phyloP scores from a whole-genome alignment of 176 grass and related monocot species.

The Miscanthus lutarioriparius region DNA sequence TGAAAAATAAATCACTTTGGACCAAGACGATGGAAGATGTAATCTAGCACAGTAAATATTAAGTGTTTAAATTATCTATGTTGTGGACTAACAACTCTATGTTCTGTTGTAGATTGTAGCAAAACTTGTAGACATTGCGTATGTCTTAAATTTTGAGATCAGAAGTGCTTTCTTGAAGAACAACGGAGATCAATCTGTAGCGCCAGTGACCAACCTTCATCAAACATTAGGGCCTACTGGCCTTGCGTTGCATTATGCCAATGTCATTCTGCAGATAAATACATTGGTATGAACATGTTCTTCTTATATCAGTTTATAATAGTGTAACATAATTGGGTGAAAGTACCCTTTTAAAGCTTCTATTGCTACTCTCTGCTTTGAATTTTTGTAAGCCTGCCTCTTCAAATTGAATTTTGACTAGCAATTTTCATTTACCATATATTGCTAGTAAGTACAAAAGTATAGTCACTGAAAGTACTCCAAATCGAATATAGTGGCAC shows the following conservation, averaged over 20 bases:
- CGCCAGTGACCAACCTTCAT: slow-evolving; percentile 1
- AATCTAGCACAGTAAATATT: neutral
- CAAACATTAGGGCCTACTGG: slow-evolving; percentile 45
- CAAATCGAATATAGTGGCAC: too few relatives aligned
- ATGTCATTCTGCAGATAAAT: slow-evolving; percentile 55
- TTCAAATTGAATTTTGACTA: too few relatives aligned
- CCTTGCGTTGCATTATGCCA: slow-evolving; percentile 64
- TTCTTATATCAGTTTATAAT: too few relatives aligned
- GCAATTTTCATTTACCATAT: too few relatives aligned
- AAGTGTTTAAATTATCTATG: neutral
- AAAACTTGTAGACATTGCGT: slow-evolving; percentile 53
- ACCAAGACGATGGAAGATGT: slow-evolving; percentile 66
- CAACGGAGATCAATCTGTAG: slow-evolving; percentile 23
- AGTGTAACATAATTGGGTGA: too few relatives aligned
- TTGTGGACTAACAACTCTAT: neutral
- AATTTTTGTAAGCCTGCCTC: too few relatives aligned
- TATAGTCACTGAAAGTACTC: too few relatives aligned
- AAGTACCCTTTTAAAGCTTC: too few relatives aligned
- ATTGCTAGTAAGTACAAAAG: too few relatives aligned
- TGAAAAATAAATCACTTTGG: slow-evolving; percentile 68
- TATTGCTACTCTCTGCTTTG: too few relatives aligned
- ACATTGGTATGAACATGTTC: slow-evolving; percentile 39
- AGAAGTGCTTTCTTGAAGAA: slow-evolving; percentile 39
- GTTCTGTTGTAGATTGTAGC: slow-evolving; percentile 53
- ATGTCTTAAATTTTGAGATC: slow-evolving; percentile 53